Base-by-base conservation (phyloP, 495 filamentous ascomycete species). In the Friedmanniomyces simplex region DNA sequence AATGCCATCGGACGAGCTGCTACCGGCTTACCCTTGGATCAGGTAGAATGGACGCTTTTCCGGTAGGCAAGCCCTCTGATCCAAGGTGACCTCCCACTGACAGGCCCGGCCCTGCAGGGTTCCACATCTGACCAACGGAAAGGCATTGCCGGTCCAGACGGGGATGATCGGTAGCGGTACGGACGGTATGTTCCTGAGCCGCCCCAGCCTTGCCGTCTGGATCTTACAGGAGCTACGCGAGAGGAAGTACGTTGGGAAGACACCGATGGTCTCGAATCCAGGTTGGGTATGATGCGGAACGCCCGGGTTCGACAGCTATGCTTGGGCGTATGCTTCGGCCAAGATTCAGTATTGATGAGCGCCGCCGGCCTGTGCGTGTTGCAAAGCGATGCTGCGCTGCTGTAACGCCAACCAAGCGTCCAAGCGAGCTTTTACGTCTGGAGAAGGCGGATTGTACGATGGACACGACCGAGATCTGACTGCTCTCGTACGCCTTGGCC, bases 141-240 rank as follows among this genome's bases (percentile, higher is more conserved):
- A 57, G 20, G 28, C 20, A 10, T 24, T 39, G 30, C 26, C 46
- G 2, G 55, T 57, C 4, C 55, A 25, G 6, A 36, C 55, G 3
- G 42, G 32, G 13, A 16, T 41, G 8, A 2, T 57, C 5, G 55
- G 55, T 20, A 24, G n/a, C 18, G 18, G 28, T 0, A 50, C 28
- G 18, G 55, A 57, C 25, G 26, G 47, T 11, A 24, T 57, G 28
- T 50, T 50, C 28, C 14, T 57, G 46, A 57, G 46, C 26, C 55
- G 55, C 2, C 16, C 16, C 6, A 50, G 55, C 32, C 22, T 51
- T n/a, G 47, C 46, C 1, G 42, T 57, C 0, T 57, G 55, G 55
- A n/a, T 50, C 34, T 30, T 57, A 46, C 55, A 57, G 22, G 55
- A 57, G 55, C 28, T 57, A 4, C 16, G 42, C 26, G 55, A 39